Evolutionary conservation across 202 grass and related monocot genomes (phyloP).

Genomic region (Musa balbisiana): DNA sequence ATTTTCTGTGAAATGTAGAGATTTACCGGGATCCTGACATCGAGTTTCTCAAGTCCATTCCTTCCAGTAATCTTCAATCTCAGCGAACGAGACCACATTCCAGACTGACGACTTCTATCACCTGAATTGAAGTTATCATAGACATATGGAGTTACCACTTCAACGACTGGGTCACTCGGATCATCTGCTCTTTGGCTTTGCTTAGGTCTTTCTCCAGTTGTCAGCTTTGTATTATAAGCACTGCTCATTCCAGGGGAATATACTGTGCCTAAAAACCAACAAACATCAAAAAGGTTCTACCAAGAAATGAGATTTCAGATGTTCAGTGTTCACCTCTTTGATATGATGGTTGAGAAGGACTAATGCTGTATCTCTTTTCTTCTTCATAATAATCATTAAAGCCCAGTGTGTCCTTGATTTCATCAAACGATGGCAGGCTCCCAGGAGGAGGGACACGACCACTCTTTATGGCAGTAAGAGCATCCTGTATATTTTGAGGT

Average conservation of each 20-base stretch:
- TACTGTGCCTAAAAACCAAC: conserved; percentile 32
- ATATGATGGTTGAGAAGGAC: conserved; percentile 42
- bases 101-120: conserved; percentile 40
- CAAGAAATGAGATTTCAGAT: conserved; percentile 4
- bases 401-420: conserved; percentile 84
- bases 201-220: conserved; percentile 32
- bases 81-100: conserved; percentile 81
- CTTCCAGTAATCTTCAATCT: conserved; percentile 80
- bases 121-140: conserved; percentile 52
- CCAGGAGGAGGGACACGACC: conserved; percentile 73
- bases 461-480: conserved; percentile 74
- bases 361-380: conserved; percentile 51
- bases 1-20: background rate
- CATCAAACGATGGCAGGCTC: conserved; percentile 88
- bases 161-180: conserved; percentile 60
- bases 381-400: conserved; percentile 96
- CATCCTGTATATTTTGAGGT: conserved; percentile 48
- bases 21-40: conserved; percentile 86
- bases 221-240: conserved; percentile 18
- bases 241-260: conserved; percentile 30
- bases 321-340: conserved; percentile 12
- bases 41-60: conserved; percentile 67
- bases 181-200: conserved; percentile 22
- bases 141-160: conserved; percentile 56
- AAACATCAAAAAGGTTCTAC: background rate